phyloP scores from a whole-genome alignment of 106 monocot genomes.

The Acorus gramineus region DNA sequence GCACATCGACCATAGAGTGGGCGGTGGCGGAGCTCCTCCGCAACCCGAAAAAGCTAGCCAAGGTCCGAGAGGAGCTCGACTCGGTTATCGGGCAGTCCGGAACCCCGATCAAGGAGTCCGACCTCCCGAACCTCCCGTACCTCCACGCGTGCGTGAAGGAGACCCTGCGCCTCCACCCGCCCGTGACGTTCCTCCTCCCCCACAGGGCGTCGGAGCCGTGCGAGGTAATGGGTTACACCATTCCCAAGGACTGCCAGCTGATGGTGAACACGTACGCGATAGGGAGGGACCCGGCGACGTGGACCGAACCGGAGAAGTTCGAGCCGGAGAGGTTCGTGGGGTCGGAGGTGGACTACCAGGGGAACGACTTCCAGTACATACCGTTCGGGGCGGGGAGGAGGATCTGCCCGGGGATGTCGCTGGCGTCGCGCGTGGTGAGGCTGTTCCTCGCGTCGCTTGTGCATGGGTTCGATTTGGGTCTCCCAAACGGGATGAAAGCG shows the following conservation, averaged over 20 bases:
- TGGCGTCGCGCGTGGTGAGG: no score
- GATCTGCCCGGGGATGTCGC: no score
- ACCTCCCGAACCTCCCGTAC: constrained; percentile 2
- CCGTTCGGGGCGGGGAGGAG: no score
- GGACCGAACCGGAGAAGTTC: constrained; percentile 5
- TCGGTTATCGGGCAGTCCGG: not conserved
- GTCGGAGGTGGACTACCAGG: not conserved
- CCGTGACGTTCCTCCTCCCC: constrained; percentile 14
- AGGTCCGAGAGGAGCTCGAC: constrained; percentile 1
- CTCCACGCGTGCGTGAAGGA: constrained; percentile 19
- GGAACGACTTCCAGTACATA: no score
- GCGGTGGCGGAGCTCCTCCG: constrained; percentile 30
- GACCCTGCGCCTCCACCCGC: constrained; percentile 15
- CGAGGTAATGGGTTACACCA: constrained; percentile 3
- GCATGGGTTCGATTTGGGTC: no score
- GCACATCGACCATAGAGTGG: constrained; percentile 17
- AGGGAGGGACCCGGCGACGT: constrained; percentile 5
- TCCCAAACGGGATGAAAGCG: no score
- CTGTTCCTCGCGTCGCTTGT: no score
- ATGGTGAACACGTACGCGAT: constrained; percentile 19
- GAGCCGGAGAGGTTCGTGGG: constrained; percentile 13
- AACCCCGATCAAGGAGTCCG: not conserved
- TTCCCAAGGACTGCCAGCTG: constrained; percentile 6
- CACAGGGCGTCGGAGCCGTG: not conserved
- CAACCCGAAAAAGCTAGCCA: constrained; percentile 3